Evolutionary conservation across 2,329 filamentous ascomycete genomes (phyloP), one percentile per base, ranked within the genome.

Genomic region (Parastagonospora nodorum): DNA sequence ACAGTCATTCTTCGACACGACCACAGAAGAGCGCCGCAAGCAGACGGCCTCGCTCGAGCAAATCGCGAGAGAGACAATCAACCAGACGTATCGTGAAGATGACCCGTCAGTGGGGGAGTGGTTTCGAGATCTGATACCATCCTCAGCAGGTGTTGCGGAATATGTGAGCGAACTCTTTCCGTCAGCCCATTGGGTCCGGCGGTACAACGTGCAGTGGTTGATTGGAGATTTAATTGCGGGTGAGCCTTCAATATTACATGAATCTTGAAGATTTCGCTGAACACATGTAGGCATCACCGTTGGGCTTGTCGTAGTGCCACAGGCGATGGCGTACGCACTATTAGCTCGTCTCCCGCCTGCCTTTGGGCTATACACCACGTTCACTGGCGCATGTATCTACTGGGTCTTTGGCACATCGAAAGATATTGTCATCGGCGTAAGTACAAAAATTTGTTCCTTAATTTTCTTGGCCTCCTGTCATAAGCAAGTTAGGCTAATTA

Each of bases 341-440:
- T 82, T 97, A 19, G 92, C 92, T 42, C 83, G 86, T 47, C 80
- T 97, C 19, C 80, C 84, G 0, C 84, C 88, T 3, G 82, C 97
- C 66, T 97, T 87, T 66, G 93, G 93, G 45, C 82, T 97, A 1
- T 95, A 95, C 75, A 93, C 93, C 0, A 96, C 92, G 0, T 97
- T 97, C 71, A 94, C 96, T 82, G 93, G 93, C 43, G 92, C 96
- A 4, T 73, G 96, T 55, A 81, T 96, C 51, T 97, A 97, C 75
- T 97, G 92, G 92, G 88, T 97, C 70, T 97, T 97, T 69, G 93
- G 92, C 10, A 97, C 93, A 0, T 97, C 92, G 2, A 97, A 97
- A 72, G 93, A 97, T 72, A 97, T 97, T 64, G 96, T 93, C 11
- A 97, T 97, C 48, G 92, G 92, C 12, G 88, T 90, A 80, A 76